Base-by-base conservation (phyloP, 768 basidiomycete species). In the Gymnopilus junonius region DNA sequence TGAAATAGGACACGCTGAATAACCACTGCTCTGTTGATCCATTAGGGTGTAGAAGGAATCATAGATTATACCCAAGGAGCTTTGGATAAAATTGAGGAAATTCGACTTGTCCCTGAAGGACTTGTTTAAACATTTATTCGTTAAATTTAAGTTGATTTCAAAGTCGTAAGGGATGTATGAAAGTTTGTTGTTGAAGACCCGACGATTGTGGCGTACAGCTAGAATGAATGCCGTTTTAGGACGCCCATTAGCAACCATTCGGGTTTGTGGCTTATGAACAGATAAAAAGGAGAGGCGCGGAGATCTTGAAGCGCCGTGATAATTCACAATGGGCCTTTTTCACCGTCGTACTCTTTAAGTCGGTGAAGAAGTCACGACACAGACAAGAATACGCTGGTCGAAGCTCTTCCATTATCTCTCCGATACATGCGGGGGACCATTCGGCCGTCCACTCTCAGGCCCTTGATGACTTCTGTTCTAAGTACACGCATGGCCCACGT, bases 401-500 rank as follows among this genome's bases (percentile, higher is more conserved):
- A 50, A 39, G 37, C 40, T 55, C 54, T 55, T 55, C 17, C 15
- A 51, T 20, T 55, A 37, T 37, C 54, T 37, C 35, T 55, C 54
- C 54, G 54, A 55, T 55, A 40, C 15, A 7, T 40, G 37, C 54
- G 54, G 54, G n/a, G 46, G 35, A 48, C 57, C 2, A 2, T 48
- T 43, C 42, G 42, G 46, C 34, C 15, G 34, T 48, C n/a, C 21
- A 35, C 11, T 25, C 29, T 23, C 34, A 35, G 23, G 42, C 20
- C n/a, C 17, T 45, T 34, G 25, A 27, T 21, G 20, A 11, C 45
- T 51, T 51, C 58, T 27, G 23, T 32, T 14, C 21, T 39, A n/a
- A n/a, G n/a, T n/a, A 59, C 48, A 40, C 46, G 58, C 58, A 40
- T 59, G 46, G 58, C 58, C 58, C 58, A 59, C 58, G 48, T 51